Evolutionary conservation across 495 filamentous ascomycete species (phyloP).

Genomic region (Staphylotrichum longicolle): DNA sequence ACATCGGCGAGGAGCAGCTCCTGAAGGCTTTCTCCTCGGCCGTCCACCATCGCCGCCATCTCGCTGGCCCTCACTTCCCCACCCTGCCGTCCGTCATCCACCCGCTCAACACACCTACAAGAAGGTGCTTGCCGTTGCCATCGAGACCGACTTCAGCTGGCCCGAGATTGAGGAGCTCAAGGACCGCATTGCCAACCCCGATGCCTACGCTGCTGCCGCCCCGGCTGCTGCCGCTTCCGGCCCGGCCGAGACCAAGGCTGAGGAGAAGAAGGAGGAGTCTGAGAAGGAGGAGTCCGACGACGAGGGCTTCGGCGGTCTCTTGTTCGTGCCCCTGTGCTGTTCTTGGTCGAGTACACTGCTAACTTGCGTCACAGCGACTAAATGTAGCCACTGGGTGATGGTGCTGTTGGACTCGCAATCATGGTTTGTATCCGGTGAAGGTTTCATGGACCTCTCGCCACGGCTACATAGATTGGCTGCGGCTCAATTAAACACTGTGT

Average conservation of each 20-base stretch:
- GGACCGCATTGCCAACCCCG: constrained; percentile 98
- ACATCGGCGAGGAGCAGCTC: constrained; percentile 91
- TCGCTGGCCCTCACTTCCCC: constrained; percentile 90
- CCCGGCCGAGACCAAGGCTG: constrained; percentile 54
- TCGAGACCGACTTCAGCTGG: constrained; percentile 92
- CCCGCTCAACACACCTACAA: constrained; percentile 94
- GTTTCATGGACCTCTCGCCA: constrained; percentile 34
- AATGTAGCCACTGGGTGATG: constrained; percentile 32
- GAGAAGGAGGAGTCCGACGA: constrained; percentile 61
- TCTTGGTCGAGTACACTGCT: constrained; percentile 11
- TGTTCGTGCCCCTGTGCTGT: constrained; percentile 46
- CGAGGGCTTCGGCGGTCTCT: constrained; percentile 67
- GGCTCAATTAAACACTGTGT: constrained; percentile 44
- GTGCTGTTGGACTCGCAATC: constrained; percentile 39
- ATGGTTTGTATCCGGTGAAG: constrained; percentile 40
- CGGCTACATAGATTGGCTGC: constrained; percentile 46
- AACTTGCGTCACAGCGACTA: constrained; percentile 43
- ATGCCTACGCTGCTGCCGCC: constrained; percentile 81
- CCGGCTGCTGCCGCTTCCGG: constrained; percentile 61
- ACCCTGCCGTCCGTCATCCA: constrained; percentile 96
- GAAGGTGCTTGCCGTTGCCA: constrained; percentile 86
- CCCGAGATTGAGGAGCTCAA: constrained; percentile 94
- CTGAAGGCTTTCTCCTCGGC: constrained; percentile 78
- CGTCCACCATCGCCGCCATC: constrained; percentile 82
- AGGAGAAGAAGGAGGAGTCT: constrained; percentile 58